Conservation (phyloP, 2,329 filamentous ascomycete genomes). For the Calonectria pseudoturangicola region DNA sequence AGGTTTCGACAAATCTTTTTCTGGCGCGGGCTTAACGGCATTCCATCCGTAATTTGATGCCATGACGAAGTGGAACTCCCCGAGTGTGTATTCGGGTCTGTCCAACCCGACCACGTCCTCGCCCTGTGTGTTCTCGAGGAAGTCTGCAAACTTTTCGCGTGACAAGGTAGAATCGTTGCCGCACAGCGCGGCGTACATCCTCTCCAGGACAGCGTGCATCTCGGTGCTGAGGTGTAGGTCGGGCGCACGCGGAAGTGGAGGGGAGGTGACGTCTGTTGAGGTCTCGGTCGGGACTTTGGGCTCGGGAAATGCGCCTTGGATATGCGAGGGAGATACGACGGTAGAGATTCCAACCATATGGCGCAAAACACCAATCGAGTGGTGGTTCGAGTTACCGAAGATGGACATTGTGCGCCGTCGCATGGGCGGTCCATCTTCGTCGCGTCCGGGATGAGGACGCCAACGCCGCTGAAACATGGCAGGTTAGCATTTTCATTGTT, state of each 20-base stretch:
- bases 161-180: constrained; percentile 57
- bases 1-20: constrained; percentile 78
- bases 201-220: constrained; percentile 69
- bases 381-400: constrained; percentile 60
- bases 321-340: constrained; percentile 56
- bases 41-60: constrained; percentile 65
- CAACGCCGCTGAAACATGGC: constrained; percentile 5
- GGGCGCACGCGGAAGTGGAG: constrained; percentile 40
- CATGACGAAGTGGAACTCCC: constrained; percentile 72
- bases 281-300: constrained; percentile 46
- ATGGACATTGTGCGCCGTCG: constrained; percentile 63
- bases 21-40: constrained; percentile 65
- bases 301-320: constrained; percentile 45
- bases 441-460: constrained; percentile 31
- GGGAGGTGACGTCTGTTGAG: constrained; percentile 52
- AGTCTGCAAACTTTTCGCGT: constrained; percentile 65
- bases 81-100: constrained; percentile 65
- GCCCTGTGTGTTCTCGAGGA: constrained; percentile 71
- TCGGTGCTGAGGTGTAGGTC: constrained; percentile 67
- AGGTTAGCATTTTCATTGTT: background rate
- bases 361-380: constrained; percentile 55
- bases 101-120: constrained; percentile 61
- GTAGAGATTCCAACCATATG: constrained; percentile 59
- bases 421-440: constrained; percentile 48
- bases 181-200: constrained; percentile 68